Base-by-base conservation (phyloP, 371 early-diverging fungal genomes). In the Globomyces sp. region DNA sequence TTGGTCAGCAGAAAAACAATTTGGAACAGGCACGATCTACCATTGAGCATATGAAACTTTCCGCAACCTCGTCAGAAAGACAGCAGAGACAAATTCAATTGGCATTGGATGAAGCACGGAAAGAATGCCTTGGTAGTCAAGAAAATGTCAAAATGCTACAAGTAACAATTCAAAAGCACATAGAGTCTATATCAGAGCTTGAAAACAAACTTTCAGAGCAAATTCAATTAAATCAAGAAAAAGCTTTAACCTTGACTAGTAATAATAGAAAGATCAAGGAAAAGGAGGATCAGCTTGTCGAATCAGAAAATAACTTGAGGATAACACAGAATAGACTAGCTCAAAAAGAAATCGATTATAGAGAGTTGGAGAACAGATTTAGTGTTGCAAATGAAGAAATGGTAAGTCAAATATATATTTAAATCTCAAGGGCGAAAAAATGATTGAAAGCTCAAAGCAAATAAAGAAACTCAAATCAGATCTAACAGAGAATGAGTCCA, bases 1-100 rank as follows among this genome's bases (percentile, higher is more conserved):
- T 60, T 9, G 36, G n/a, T 44, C 60, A 60, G n/a, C 49, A 47
- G 44, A 60, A 60, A 44, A 34, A 60, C 9, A 60, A 49, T 44
- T 13, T 60, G n/a, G 60, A 60, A 42, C 60, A 60, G 2, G 46
- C 60, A 1, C 34, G 60, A 41, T 40, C 43, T 39, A 60, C 60
- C 1, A 49, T 49, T 36, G 60, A 60, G 36, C 49, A 47, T 49
- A 46, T 60, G 37, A 60, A 60, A 60, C 39, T 60, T 44, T 39
- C 60, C 2, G 39, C 46, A 8, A 11, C 46, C 1, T 60, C 60
- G 37, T 11, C 49, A 8, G 60, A 60, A 39, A 3, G 49, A 13
- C 60, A 60, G 37, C 44, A 47, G 2, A 60, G 44, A 44, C 46
- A 47, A 44, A 47, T 44, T 5, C 60, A 60, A 41, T 34, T 24